Base-by-base conservation (phyloP, 495 filamentous ascomycete genomes). In the Stereocaulon alpinum region DNA sequence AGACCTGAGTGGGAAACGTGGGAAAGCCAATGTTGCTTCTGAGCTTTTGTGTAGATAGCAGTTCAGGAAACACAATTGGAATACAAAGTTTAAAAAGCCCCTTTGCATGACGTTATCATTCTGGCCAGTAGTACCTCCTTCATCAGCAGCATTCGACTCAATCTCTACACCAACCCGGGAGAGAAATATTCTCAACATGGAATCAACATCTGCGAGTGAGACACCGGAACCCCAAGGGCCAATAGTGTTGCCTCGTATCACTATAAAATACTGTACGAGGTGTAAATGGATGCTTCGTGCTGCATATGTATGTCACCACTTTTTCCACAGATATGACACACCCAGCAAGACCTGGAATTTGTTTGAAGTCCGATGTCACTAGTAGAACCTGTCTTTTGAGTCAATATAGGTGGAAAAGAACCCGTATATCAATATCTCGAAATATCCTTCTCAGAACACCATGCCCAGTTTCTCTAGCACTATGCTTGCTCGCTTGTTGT, bases 221-320 rank as follows among this genome's bases (percentile, higher is more conserved):
- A 14, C 7, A n/a, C n/a, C 29, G 15, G 54, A 48, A n/a, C 2
- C 61, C 15, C 48, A 61, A 18, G 63, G 66, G 34, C 67, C 66
- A 18, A 62, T 74, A 29, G 69, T 72, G 55, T 73, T 80, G 22
- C 86, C 86, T 22, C 79, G 87, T 30, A 75, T 93, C 58, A 83
- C 81, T 27, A 92, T 93, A 66, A 74, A 82, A 60, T 93, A 84
- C 74, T 92, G 88, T 70, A 89, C 86, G 1, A 86, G 37, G 67
- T 93, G 88, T 69, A 88, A 88, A 74, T 97, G 92, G 92, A 87
- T 95, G 80, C 74, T 97, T 11, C 75, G 91, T 55, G 87, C 87
- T 40, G 87, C 87, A 59, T 91, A 89, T 69, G 86, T 90, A 78
- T 66, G 84, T 62, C 22, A 41, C 20, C 56, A 43, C 32, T 40